These are phyloP conservation scores for Syzygium jambos DNA, from an alignment of 345 rosid genomes.

Conservation along the genomic window DNA sequence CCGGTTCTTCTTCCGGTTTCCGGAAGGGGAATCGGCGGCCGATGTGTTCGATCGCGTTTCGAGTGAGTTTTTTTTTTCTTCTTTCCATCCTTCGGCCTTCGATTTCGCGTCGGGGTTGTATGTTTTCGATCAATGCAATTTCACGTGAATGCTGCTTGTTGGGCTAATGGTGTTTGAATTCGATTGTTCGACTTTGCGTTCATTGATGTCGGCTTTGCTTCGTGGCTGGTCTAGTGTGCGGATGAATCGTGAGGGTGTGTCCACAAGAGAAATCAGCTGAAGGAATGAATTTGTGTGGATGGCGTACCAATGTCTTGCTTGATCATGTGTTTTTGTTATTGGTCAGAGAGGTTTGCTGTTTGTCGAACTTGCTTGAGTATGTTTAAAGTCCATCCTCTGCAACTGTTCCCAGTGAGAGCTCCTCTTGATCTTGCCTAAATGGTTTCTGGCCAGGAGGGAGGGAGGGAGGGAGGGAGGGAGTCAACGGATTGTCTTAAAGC, in stretches of 20 bases:
- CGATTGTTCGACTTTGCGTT: neutral
- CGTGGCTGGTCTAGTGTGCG: neutral
- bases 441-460: neutral
- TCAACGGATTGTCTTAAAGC: neutral
- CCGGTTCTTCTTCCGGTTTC: constrained; percentile 80
- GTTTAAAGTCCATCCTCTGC: neutral
- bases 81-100: neutral
- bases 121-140: neutral
- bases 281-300: neutral
- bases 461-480: no score
- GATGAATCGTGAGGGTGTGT: neutral
- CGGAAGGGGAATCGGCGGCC: constrained; percentile 99
- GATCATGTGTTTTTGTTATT: neutral
- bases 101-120: neutral
- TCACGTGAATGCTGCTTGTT: neutral
- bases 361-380: neutral
- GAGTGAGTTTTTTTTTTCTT: constrained; percentile 30
- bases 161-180: neutral
- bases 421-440: neutral
- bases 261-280: neutral
- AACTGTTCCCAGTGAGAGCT: neutral
- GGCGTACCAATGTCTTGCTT: neutral
- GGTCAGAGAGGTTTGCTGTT: neutral
- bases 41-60: constrained; percentile 97
- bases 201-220: neutral